Evolutionary conservation across 2,329 filamentous ascomycete genomes (phyloP).

Genomic region (Neoscytalidium dimidiatum): DNA sequence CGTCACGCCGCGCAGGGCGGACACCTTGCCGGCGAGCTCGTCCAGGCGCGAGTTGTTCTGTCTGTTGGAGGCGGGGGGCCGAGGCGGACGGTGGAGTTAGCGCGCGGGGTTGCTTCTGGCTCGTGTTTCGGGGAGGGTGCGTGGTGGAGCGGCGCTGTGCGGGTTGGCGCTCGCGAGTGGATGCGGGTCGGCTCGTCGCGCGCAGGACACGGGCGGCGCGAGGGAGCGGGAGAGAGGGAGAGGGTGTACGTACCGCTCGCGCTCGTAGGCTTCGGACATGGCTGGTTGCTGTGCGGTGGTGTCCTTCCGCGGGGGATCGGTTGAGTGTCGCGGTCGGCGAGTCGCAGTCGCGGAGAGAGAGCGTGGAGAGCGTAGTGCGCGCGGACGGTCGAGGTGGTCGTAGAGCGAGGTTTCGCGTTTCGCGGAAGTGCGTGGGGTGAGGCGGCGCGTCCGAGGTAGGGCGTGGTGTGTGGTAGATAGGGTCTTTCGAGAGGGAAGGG

Average conservation of each 20-base stretch:
- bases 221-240: not conserved
- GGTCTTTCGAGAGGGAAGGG: not conserved
- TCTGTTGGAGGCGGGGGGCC: slow-evolving; percentile 37
- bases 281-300: slow-evolving; percentile 22
- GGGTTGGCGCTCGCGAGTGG: not conserved
- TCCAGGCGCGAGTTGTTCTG: slow-evolving; percentile 96
- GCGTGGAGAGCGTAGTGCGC: too few relatives aligned
- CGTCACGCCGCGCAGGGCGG: slow-evolving; percentile 87
- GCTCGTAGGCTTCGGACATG: slow-evolving; percentile 61
- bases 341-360: not conserved
- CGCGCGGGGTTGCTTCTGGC: not conserved
- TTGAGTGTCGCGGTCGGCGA: not conserved
- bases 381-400: not conserved
- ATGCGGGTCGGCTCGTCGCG: not conserved
- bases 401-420: not conserved
- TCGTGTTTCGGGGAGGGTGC: not conserved
- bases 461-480: too few relatives aligned
- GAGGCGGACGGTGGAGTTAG: not conserved
- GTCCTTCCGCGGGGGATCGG: not conserved
- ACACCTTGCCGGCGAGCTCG: slow-evolving; percentile 87
- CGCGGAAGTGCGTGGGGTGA: not conserved
- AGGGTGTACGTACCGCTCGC: slow-evolving; percentile 54
- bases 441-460: not conserved
- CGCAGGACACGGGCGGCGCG: not conserved
- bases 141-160: not conserved